Evolutionary conservation across 2,329 filamentous ascomycete species (phyloP), one percentile per base, ranked within the genome.

Genomic region (Didymella pinodella): DNA sequence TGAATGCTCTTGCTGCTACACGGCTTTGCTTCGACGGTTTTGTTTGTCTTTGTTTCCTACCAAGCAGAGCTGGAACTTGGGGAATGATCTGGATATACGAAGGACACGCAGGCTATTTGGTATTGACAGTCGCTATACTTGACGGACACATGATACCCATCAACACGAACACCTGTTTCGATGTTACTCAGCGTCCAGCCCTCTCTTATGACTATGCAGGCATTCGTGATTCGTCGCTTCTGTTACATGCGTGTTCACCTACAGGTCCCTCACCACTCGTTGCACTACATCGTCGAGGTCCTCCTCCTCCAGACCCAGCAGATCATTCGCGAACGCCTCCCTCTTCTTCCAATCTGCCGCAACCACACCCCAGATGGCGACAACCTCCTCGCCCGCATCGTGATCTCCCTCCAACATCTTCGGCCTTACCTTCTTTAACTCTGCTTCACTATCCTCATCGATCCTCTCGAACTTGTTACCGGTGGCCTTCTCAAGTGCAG

Each of bases 401-500:
- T 52, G 44, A 62, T 76, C 74, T 0, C 74, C 74, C 2, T 64
- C 57, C n/a, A 75, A 44, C 73, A 77, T 74, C 60, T 68, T 75
- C 12, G 72, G 71, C 38, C 72, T 65, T 12, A 57, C 57, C 14
- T 64, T 56, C 18, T 60, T 57, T 36, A 77, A 18, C 51, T 66
- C 63, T 45, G 73, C 64, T 38, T 75, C 65, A 18, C 78, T 77
- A 10, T 74, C 78, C 32, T 77, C 72, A 4, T 72, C 70, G 11
- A 78, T 79, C 3, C 86, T 75, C 2, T 80, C 75, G 76, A 83
- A 88, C 57, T 81, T 82, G 7, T 76, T 70, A 1, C 81, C 82
- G 0, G 83, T 85, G 4, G 79, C 78, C 56, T 82, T 81, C 71
- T 90, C 85, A 14, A 86, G 72, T 2, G 81, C 73, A n/a, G 72